phyloP scores from a whole-genome alignment of 2,329 filamentous ascomycete genomes.

The Cordyceps cicadae region DNA sequence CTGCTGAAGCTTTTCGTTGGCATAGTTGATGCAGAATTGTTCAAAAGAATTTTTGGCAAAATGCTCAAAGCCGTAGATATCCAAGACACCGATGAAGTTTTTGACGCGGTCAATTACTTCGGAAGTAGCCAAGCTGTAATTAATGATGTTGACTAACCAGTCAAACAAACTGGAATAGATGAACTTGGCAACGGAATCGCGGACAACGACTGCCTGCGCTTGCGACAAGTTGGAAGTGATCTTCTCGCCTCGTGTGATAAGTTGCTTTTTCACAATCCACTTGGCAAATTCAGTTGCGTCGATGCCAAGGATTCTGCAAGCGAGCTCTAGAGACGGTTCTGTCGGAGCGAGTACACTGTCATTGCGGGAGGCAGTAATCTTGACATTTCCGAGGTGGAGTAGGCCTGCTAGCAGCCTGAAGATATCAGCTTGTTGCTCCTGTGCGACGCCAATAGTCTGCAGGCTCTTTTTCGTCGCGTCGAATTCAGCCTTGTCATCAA shows the following conservation, averaged over 20 bases:
- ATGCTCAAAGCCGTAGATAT: constrained; percentile 99
- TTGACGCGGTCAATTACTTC: constrained; percentile 73
- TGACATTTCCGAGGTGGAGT: constrained; percentile 91
- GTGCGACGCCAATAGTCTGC: constrained; percentile 74
- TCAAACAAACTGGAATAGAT: constrained; percentile 98
- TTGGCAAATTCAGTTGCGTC: constrained; percentile 80
- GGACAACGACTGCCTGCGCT: constrained; percentile 86
- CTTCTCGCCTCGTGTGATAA: constrained; percentile 92
- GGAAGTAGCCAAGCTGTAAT: constrained; percentile 79
- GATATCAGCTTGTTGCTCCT: constrained; percentile 69
- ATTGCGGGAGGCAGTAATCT: constrained; percentile 82
- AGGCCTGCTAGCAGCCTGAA: constrained; percentile 87
- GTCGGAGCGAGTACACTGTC: constrained; percentile 75
- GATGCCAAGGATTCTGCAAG: constrained; percentile 80
- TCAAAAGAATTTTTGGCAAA: constrained; percentile 99
- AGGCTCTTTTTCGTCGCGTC: constrained; percentile 79
- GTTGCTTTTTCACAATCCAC: constrained; percentile 98
- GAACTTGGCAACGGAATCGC: constrained; percentile 96
- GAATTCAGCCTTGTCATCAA: constrained; percentile 94
- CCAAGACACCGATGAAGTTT: constrained; percentile 94
- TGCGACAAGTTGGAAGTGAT: constrained; percentile 93
- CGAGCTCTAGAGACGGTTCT: constrained; percentile 74
- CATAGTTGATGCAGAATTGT: constrained; percentile 99
- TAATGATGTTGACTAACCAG: constrained; percentile 98
- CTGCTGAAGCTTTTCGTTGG: constrained; percentile 97